Evolutionary conservation across 1,139 yeast species (phyloP).

Genomic region (Kurtzmaniella natalensis): DNA sequence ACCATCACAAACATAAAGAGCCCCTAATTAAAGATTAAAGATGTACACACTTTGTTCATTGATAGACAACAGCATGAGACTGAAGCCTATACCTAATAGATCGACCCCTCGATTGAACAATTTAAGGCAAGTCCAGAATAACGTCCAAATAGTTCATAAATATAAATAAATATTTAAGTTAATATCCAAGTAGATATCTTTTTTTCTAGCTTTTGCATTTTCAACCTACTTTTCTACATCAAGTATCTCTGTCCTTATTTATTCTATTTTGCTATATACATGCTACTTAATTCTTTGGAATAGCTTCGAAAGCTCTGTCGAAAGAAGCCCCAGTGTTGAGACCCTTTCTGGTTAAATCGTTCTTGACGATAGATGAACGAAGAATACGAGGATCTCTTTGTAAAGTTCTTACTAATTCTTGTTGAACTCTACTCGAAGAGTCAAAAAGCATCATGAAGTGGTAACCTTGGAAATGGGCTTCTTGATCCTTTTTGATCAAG

Average conservation of each 20-base stretch:
- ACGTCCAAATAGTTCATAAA: too few relatives aligned
- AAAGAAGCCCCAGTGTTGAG: slow-evolving; percentile 54
- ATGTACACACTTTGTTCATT: too few relatives aligned
- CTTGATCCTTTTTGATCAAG: slow-evolving; percentile 80
- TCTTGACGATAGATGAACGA: slow-evolving; percentile 69
- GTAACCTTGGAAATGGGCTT: slow-evolving; percentile 84
- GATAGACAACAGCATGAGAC: too few relatives aligned
- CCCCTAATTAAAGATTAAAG: too few relatives aligned
- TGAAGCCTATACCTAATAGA: too few relatives aligned
- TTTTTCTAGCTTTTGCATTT: too few relatives aligned
- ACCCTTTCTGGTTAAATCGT: slow-evolving; percentile 47
- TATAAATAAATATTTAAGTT: too few relatives aligned
- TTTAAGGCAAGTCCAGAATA: too few relatives aligned
- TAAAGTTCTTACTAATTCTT: slow-evolving; percentile 75
- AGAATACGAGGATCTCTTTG: slow-evolving; percentile 88
- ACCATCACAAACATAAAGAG: too few relatives aligned
- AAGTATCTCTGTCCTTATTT: background rate
- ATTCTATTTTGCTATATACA: slow-evolving; percentile 3
- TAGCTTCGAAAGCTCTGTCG: slow-evolving; percentile 19
- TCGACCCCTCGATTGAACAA: too few relatives aligned
- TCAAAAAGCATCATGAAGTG: slow-evolving; percentile 87
- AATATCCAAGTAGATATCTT: too few relatives aligned
- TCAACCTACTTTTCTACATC: background rate
- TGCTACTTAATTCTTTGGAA: slow-evolving; percentile 3
- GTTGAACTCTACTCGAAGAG: slow-evolving; percentile 78